Evolutionary conservation across 805 yeast species (phyloP), one percentile per base, ranked within the genome.

Genomic region (Sporopachydermia quercuum): DNA sequence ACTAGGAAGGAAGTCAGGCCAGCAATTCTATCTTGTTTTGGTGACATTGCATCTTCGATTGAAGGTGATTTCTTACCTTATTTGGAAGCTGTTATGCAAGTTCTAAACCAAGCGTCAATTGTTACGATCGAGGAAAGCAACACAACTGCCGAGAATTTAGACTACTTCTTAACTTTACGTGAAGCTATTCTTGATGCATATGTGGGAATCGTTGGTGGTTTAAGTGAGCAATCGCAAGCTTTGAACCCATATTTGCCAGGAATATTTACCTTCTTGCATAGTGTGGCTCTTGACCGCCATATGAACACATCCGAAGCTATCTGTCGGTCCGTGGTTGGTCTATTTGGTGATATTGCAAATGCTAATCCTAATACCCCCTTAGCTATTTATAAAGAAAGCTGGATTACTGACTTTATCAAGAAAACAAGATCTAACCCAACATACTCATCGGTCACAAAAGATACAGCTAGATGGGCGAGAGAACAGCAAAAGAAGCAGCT

Each of bases 401-500:
- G 96, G 96, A 75, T 91, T 18, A 62, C 80, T 4, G 78, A 74
- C 17, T 72, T 83, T 54, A 78, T 91, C 54, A 78, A 75, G 56
- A 73, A 67, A 53, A 78, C 87, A 16, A 74, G 91, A 58, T 53
- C 72, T 40, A 78, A 77, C 54, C 66, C 70, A 45, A 49, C 65
- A 19, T 82, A 76, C 54, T 65, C 74, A 27, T 74, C 71, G 49
- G 62, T 68, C 41, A 85, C 96, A 8, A 76, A 74, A 55, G 91
- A 81, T 52, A 83, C 95, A n/a, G 96, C 96, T 5, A 74, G 87
- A 61, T 91, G 97, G 97, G 96, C 98, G 13, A 74, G 91, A 49
- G 95, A 82, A 52, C 94, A 78, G 61, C 83, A 74, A 55, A 73
- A 71, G 58, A 62, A 63, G 43, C 62, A 57, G 45, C 35, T 48